These are phyloP conservation scores for Suhomyces vadensis DNA, from an alignment of 805 yeast genomes.

Conservation along the genomic window DNA sequence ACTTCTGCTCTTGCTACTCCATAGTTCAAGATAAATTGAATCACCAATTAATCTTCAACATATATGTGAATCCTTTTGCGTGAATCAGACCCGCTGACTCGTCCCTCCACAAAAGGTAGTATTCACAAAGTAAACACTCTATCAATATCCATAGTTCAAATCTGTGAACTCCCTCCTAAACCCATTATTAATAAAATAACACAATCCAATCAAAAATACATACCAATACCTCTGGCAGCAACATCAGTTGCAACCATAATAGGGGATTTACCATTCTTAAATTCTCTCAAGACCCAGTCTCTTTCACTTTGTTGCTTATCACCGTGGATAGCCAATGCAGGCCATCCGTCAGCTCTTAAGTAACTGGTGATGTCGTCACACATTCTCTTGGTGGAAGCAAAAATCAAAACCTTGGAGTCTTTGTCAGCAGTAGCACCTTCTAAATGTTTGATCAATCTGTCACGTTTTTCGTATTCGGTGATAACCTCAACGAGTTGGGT, in stretches of 20 bases:
- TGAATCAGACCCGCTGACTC: background rate
- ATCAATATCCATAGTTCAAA: too few species aligned
- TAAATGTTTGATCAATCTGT: conserved; percentile 79
- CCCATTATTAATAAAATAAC: conserved; percentile 22
- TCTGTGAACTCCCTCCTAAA: conserved; percentile 9
- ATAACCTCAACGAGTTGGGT: conserved; percentile 91
- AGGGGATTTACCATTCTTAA: conserved; percentile 89
- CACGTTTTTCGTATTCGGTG: conserved; percentile 91
- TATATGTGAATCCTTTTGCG: background rate
- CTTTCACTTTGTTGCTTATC: conserved; percentile 97
- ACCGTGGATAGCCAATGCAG: conserved; percentile 98
- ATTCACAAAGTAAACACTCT: too few species aligned
- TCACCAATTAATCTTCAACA: background rate
- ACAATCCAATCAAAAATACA: conserved; percentile 44
- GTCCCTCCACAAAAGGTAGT: background rate
- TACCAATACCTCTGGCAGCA: conserved; percentile 99
- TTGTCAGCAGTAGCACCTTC: conserved; percentile 72
- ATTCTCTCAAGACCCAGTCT: conserved; percentile 96
- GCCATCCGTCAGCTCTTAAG: conserved; percentile 97
- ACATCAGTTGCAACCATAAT: conserved; percentile 99
- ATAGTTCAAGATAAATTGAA: conserved; percentile 1
- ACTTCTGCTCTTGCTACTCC: conserved; percentile 1
- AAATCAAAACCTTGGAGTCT: conserved; percentile 78
- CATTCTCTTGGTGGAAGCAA: conserved; percentile 95
- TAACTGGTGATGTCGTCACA: conserved; percentile 93